Base-by-base conservation (phyloP, 2,329 filamentous ascomycete species). In the Penicillium hesseltinei region DNA sequence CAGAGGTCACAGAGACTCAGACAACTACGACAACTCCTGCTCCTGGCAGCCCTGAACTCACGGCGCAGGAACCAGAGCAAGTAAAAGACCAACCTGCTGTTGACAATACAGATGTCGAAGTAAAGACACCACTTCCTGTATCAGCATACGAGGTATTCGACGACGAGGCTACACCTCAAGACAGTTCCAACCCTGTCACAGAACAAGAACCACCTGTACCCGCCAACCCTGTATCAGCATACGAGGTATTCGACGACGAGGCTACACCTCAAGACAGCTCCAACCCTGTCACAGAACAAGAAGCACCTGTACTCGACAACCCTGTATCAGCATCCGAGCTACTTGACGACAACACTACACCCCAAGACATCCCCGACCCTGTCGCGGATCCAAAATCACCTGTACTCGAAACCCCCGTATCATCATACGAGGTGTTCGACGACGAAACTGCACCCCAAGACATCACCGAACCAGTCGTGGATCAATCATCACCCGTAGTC, bases 1-100 rank as follows among this genome's bases (percentile, higher is more conserved):
- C 71, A 58, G 71, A 72, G 46, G 53, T 49, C 38, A 57, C 64
- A 50, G 59, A 58, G 25, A 33, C 50, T 53, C 69, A 70, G 51
- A 64, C 67, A 54, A 60, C 61, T 59, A 65, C 62, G 7, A 42
- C 44, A 46, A 65, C 66, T 43, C 53, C 66, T 56, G 56, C 62
- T 54, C 57, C 62, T 63, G 63, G 48, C 23, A 66, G 58, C 46
- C 61, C 62, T 21, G 57, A 45, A 44, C 57, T 61, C 42, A 50
- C 50, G 44, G 57, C 57, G 50, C 62, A 66, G 59, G 59, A 67
- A 43, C 53, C 56, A 58, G 63, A 67, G 51, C 53, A 63, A 35
- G 55, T 58, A 58, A 51, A 44, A 39, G 53, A 56, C 17, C 29
- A 49, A 10, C 36, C 54, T 46, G 21, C 29, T 53, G 27, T 25